Base-by-base conservation (phyloP, 225 moss, liverwort and hornwort genomes). In the Pleurozium schreberi region DNA sequence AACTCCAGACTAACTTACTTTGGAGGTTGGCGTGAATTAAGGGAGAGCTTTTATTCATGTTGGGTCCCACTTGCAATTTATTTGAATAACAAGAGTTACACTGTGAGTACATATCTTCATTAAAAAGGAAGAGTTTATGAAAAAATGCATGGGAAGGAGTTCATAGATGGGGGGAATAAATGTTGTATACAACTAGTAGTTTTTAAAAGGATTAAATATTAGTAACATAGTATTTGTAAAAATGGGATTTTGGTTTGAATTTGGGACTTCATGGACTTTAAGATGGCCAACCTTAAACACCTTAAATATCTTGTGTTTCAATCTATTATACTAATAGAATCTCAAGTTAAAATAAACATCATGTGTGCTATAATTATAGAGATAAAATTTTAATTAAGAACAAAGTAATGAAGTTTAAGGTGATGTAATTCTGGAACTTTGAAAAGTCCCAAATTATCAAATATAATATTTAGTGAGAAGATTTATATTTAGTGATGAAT, bases 101-200 rank as follows among this genome's bases (percentile, higher is more conserved):
- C 12, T 31, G 47, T 0, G 0, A 30, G 4, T 12, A 19, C 7
- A 33, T 7, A 12, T 5, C 7, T 18, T 49, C 75, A 20, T 75
- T 75, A 8, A 8, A 75, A n/a, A 49, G 3, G 4, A 20, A 33
- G 12, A 75, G 5, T 75, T 3, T 2, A 33, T 1, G 1, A 0
- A 18, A 74, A 31, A 47, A 6, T 19, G 1, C 0, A 18, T 74
- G 19, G 31, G 1, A 30, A 47, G 45, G 4, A 74, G 2, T 47
- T 74, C 4, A 19, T 4, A 49, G 19, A 31, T 31, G 20, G 6
- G 20, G 6, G 1, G 11, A 33, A 75, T 49, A 49, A 19, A 19
- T 10, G 31, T 75, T 31, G 1, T 12, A 8, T 49, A 45, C 1
- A 0, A 4, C 20, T 49, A 33, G 49, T 31, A 31, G 12, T 49